Percentiles rank a stretch among this genome's conserved stretches.
Evolutionary conservation across 2,329 filamentous ascomycete genomes (phyloP).

Genomic region (Trichoderma koningii): DNA sequence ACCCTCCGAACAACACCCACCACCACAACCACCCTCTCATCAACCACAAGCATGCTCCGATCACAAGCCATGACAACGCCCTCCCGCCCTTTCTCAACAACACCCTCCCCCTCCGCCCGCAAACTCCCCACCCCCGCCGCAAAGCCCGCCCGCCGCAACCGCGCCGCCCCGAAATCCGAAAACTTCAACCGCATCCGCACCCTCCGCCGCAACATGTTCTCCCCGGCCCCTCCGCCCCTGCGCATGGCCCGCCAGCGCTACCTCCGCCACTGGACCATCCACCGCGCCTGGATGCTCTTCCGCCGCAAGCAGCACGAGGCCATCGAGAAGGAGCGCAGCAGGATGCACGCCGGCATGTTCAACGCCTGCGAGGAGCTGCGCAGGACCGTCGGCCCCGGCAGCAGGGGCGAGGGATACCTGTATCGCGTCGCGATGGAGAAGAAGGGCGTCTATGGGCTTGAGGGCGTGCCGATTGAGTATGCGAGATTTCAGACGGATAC

Average conservation of each 20-base stretch:
- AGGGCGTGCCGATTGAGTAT: slow-evolving; percentile 88
- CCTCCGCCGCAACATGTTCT: slow-evolving; percentile 52
- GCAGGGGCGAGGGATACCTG: slow-evolving; percentile 66
- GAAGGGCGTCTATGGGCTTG: slow-evolving; percentile 73
- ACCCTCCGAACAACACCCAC: slow-evolving; percentile 11
- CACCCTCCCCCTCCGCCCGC: slow-evolving; percentile 38
- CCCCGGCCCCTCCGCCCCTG: slow-evolving; percentile 65
- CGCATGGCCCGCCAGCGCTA: slow-evolving; percentile 84
- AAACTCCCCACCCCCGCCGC: slow-evolving; percentile 34
- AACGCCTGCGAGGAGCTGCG: slow-evolving; percentile 83
- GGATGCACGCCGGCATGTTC: slow-evolving; percentile 80
- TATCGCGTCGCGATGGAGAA: slow-evolving; percentile 91
- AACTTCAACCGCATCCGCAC: slow-evolving; percentile 49
- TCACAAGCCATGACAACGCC: neutral
- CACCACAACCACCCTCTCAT: slow-evolving; percentile 18
- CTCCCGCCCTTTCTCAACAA: slow-evolving; percentile 39
- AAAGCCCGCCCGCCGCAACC: slow-evolving; percentile 35
- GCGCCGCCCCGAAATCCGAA: slow-evolving; percentile 39
- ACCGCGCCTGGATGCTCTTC: slow-evolving; percentile 89
- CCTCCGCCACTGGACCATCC: slow-evolving; percentile 98
- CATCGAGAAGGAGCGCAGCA: slow-evolving; percentile 70
- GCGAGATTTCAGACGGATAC: slow-evolving; percentile 81
- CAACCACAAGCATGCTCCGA: too few relatives aligned
- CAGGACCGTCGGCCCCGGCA: slow-evolving; percentile 57
- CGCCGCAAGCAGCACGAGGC: slow-evolving; percentile 66